phyloP scores from a whole-genome alignment of 2,329 filamentous ascomycete genomes.

The Monilinia fructigena region DNA sequence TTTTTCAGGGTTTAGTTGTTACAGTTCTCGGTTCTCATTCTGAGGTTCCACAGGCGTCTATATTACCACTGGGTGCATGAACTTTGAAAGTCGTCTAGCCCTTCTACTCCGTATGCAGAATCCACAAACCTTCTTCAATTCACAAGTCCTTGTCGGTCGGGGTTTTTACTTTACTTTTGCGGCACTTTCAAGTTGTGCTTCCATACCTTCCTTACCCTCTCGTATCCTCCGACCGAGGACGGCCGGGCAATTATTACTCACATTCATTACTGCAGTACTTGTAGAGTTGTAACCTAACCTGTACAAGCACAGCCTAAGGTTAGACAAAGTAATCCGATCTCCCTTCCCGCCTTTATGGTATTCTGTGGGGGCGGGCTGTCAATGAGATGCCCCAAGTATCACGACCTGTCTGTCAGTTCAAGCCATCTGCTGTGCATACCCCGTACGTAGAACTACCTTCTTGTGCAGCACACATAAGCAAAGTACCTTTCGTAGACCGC shows the following conservation, averaged over 20 bases:
- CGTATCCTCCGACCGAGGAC: constrained; percentile 17
- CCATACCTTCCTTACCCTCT: background rate
- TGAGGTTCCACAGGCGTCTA: constrained; percentile 12
- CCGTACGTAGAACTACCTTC: background rate
- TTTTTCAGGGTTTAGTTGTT: background rate
- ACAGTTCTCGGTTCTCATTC: background rate
- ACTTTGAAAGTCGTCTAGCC: background rate
- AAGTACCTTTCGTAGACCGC: background rate
- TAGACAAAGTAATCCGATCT: constrained; percentile 10
- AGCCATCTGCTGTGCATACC: constrained; percentile 13
- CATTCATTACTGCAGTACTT: background rate
- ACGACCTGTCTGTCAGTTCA: constrained; percentile 1
- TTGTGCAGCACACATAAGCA: background rate
- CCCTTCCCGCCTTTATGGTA: constrained; percentile 3
- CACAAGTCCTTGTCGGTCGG: background rate
- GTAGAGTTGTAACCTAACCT: background rate
- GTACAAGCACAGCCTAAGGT: constrained; percentile 8
- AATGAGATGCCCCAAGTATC: constrained; percentile 13
- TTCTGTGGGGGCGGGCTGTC: constrained; percentile 2
- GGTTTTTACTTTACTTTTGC: constrained; percentile 15
- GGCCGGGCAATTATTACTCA: constrained; percentile 18
- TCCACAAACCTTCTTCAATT: background rate
- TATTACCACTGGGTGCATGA: background rate
- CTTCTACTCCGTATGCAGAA: background rate
- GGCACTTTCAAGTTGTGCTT: constrained; percentile 7